Conservation (phyloP, 345 rosid species). For the Melaleuca quinquenervia region DNA sequence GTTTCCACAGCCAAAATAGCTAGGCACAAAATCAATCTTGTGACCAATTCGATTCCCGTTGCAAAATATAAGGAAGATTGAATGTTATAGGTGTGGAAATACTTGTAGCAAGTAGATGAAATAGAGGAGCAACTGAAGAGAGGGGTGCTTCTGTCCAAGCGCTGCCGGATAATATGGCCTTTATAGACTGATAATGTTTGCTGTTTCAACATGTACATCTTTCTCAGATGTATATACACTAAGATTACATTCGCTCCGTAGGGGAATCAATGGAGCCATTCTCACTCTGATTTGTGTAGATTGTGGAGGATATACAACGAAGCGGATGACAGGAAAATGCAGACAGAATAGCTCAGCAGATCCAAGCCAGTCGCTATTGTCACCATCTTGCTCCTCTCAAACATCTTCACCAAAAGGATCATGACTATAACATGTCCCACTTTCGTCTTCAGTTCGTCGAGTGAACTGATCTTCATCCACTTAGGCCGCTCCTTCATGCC, state of each 20-base stretch:
- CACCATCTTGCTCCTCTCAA: slow-evolving; percentile 95
- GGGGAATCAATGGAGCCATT: not conserved
- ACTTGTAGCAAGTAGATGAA: not conserved
- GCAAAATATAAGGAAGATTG: not conserved
- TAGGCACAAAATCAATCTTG: not conserved
- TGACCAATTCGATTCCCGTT: not conserved
- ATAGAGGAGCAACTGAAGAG: not conserved
- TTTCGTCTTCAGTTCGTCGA: slow-evolving; percentile 85
- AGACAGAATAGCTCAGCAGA: slow-evolving; percentile 73
- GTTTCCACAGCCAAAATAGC: not conserved
- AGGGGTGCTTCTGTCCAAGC: not conserved
- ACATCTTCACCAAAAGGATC: slow-evolving; percentile 94
- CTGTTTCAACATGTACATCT: not conserved
- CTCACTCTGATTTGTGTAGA: slow-evolving; percentile 54
- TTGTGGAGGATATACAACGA: slow-evolving; percentile 79
- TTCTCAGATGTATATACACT: not conserved
- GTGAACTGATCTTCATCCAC: slow-evolving; percentile 92
- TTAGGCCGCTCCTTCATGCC: slow-evolving; percentile 62
- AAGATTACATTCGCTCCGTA: not conserved
- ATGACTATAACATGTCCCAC: slow-evolving; percentile 93
- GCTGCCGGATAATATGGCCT: not conserved
- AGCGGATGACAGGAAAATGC: slow-evolving; percentile 84
- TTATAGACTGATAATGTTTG: not conserved
- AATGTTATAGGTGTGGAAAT: not conserved
- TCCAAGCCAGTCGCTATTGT: slow-evolving; percentile 70